Evolutionary conservation across 345 rosid species (phyloP).

Genomic region (Capsella bursapastoris): DNA sequence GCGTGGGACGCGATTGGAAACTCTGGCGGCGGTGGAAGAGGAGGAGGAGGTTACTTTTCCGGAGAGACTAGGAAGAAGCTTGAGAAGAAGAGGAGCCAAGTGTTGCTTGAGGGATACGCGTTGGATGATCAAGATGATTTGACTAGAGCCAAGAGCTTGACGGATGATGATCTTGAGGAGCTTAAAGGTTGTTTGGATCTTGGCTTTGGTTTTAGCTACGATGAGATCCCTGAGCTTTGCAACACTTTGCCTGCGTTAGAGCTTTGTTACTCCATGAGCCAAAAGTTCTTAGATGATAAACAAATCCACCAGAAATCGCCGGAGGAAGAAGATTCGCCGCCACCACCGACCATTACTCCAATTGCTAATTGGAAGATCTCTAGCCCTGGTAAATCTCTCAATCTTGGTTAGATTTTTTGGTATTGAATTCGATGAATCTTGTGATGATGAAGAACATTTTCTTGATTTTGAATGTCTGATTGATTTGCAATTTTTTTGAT

Average conservation of each 20-base stretch:
- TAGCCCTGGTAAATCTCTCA: constrained; percentile 68
- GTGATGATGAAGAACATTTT: neutral
- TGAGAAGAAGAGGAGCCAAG: constrained; percentile 77
- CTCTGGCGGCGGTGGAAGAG: neutral
- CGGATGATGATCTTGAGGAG: constrained; percentile 91
- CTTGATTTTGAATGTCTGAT: neutral
- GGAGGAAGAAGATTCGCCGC: constrained; percentile 46
- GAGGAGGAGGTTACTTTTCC: neutral
- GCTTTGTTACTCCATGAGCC: constrained; percentile 92
- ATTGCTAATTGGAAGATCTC: constrained; percentile 94
- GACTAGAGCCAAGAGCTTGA: constrained; percentile 79
- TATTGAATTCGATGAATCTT: neutral
- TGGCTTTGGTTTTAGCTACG: constrained; percentile 89
- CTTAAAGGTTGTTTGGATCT: constrained; percentile 93
- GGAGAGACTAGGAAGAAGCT: constrained; percentile 35
- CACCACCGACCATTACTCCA: constrained; percentile 46
- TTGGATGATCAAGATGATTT: constrained; percentile 57
- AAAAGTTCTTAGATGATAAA: constrained; percentile 73
- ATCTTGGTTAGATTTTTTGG: neutral
- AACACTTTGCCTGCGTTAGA: constrained; percentile 92
- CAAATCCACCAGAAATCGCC: constrained; percentile 51
- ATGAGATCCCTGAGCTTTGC: constrained; percentile 96
- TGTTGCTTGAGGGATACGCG: constrained; percentile 78
- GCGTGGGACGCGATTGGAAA: constrained; percentile 27
- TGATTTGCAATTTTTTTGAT: neutral